Conservation (phyloP, 345 rosid genomes). For the Cardamine chenopodiifolia region DNA sequence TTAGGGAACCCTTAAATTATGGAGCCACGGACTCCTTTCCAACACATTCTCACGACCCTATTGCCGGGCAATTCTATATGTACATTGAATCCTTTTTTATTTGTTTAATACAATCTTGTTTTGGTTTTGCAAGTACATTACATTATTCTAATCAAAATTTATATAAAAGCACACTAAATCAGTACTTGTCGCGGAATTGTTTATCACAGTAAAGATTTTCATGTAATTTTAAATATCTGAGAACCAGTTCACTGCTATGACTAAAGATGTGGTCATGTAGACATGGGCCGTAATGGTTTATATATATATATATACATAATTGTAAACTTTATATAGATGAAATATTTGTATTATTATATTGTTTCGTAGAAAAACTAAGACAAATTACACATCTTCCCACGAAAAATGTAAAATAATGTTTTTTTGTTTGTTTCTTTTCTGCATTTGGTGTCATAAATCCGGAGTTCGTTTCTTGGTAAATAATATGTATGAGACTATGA, state of each 20-base stretch:
- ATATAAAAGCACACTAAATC: slow-evolving; percentile 6
- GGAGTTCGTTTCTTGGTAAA: too few species aligned
- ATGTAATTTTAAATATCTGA: neutral
- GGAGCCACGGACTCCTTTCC: slow-evolving; percentile 40
- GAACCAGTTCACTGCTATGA: slow-evolving; percentile 22
- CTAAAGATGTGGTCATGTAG: slow-evolving; percentile 19
- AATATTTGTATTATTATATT: neutral
- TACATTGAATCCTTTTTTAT: slow-evolving; percentile 17
- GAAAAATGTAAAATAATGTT: neutral
- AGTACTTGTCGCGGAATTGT: slow-evolving; percentile 33
- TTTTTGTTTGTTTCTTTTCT: neutral
- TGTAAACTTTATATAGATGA: neutral
- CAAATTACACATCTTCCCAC: slow-evolving; percentile 32
- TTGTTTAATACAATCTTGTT: neutral
- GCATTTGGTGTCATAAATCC: neutral
- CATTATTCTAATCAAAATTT: too few species aligned
- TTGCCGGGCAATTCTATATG: slow-evolving; percentile 36
- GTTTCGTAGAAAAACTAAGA: slow-evolving; percentile 5
- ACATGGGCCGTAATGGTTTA: slow-evolving; percentile 39
- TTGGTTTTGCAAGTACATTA: slow-evolving; percentile 17
- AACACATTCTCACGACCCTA: slow-evolving; percentile 41
- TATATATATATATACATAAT: neutral
- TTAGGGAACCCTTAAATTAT: slow-evolving; percentile 38
- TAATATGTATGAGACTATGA: too few species aligned
- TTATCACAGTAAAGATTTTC: slow-evolving; percentile 7